Evolutionary conservation across 2,329 filamentous ascomycete genomes (phyloP).

Genomic region (Leptodontidium sp.): DNA sequence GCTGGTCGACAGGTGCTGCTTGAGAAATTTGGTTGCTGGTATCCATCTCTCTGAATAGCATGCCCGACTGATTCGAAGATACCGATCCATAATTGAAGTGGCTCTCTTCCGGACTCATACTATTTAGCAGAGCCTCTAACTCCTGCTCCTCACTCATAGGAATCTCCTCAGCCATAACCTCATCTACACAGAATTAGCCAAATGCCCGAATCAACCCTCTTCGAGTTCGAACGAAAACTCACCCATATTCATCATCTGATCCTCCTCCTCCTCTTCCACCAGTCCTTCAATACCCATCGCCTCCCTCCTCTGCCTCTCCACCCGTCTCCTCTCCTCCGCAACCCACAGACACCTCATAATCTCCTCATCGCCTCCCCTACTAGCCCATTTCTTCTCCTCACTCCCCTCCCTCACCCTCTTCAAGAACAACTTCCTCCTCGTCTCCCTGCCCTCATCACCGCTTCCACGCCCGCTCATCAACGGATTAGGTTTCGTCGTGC

Average conservation of each 20-base stretch:
- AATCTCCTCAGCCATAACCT: constrained; percentile 59
- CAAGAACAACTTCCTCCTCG: constrained; percentile 72
- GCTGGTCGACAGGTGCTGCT: constrained; percentile 19
- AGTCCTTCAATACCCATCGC: constrained; percentile 39
- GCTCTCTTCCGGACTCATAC: constrained; percentile 24
- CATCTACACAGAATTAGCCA: constrained; percentile 33
- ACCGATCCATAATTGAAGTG: neutral
- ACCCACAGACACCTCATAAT: constrained; percentile 51
- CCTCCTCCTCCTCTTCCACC: constrained; percentile 28
- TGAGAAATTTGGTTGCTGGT: constrained; percentile 7
- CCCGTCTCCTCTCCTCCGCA: constrained; percentile 48
- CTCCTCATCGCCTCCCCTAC: constrained; percentile 63
- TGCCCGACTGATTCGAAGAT: constrained; percentile 5
- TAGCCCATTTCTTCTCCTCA: constrained; percentile 67
- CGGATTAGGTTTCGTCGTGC: constrained; percentile 68
- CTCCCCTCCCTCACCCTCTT: constrained; percentile 68
- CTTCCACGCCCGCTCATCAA: constrained; percentile 60
- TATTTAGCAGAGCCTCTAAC: constrained; percentile 62
- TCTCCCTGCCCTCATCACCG: constrained; percentile 63
- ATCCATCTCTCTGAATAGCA: constrained; percentile 17
- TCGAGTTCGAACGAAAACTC: constrained; percentile 13
- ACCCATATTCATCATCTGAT: constrained; percentile 28
- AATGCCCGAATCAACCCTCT: neutral
- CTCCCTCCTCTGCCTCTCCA: constrained; percentile 44
- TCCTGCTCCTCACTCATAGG: constrained; percentile 62